Evolutionary conservation across 768 basidiomycete species (phyloP), one percentile per base, ranked within the genome.

Genomic region (Termitomyces sp.): DNA sequence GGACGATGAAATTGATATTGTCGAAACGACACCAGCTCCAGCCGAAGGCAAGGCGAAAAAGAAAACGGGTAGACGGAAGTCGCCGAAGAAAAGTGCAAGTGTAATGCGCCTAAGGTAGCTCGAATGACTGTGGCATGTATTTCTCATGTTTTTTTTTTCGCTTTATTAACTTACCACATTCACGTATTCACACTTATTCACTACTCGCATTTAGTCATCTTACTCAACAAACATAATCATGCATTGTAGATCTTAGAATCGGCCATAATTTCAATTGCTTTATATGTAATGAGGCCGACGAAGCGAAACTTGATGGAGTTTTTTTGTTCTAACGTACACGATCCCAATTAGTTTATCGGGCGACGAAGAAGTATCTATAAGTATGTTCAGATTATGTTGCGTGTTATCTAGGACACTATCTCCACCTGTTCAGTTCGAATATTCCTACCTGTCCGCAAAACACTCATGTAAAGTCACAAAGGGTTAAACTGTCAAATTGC

Each of bases 1-100:
- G 16, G 79, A 80, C 54, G 70, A 68, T 48, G 77, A 78, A 14
- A 67, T 78, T 43, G 74, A 78, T 52, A 73, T 78, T 42, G 71
- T 77, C 5, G 74, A 74, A 41, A 68, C 68, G 23, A 64, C 61
- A 10, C 62, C 60, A 9, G 62, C 58, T n/a, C 55, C 59, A 9
- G 40, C 48, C n/a, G 44, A 51, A 21, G 59, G 45, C 40, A 61
- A 55, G 35, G 23, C 54, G 17, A 55, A 55, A 37, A 60, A 55
- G 37, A 63, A 57, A 44, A 46, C 60, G 16, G 52, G 58, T 8
- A 59, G 54, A 40, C 37, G 54, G 16, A 65, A 62, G 16, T 46
- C 53, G 19, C 43, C 55, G 23, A 50, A 27, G 23, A 52, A 54
- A 45, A 19, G 52, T 56, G 27, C 61, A 59, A 16, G 6, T 49